Evolutionary conservation across 345 rosid genomes (phyloP).

Genomic region (Lepidium didymum): DNA sequence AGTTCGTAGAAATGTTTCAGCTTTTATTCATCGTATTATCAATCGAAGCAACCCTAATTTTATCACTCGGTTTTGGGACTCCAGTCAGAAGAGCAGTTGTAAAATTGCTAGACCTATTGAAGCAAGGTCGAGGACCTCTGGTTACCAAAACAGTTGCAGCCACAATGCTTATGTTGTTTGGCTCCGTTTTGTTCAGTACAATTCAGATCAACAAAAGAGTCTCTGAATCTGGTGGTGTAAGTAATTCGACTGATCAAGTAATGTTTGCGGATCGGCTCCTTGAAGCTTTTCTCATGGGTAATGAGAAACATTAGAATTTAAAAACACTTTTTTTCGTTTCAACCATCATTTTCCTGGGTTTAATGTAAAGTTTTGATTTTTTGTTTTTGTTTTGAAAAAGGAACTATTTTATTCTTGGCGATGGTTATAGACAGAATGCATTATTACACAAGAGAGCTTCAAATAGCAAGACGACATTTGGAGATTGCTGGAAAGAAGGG

Average conservation of each 20-base stretch:
- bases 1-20: slow-evolving; percentile 30
- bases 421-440: slow-evolving; percentile 33
- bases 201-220: slow-evolving; percentile 27
- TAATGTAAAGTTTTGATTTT: background rate
- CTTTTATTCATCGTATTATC: slow-evolving; percentile 19
- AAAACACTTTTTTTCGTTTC: background rate
- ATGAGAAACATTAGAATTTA: background rate
- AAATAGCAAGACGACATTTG: slow-evolving; percentile 25
- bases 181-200: slow-evolving; percentile 24
- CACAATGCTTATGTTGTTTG: slow-evolving; percentile 30
- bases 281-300: slow-evolving; percentile 29
- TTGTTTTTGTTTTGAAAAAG: background rate
- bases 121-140: slow-evolving; percentile 26
- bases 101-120: slow-evolving; percentile 22
- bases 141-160: slow-evolving; percentile 23
- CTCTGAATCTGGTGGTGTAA: slow-evolving; percentile 19
- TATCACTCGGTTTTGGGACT: slow-evolving; percentile 26
- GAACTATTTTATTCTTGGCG: slow-evolving; percentile 23
- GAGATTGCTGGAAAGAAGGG: slow-evolving; percentile 22
- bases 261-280: slow-evolving; percentile 30
- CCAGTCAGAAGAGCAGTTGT: slow-evolving; percentile 25
- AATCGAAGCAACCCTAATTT: slow-evolving; percentile 12
- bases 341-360: background rate
- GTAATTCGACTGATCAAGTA: slow-evolving; percentile 29
- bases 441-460: slow-evolving; percentile 34